Base-by-base conservation (phyloP, 2,329 filamentous ascomycete genomes). In the Xylaria sp. region DNA sequence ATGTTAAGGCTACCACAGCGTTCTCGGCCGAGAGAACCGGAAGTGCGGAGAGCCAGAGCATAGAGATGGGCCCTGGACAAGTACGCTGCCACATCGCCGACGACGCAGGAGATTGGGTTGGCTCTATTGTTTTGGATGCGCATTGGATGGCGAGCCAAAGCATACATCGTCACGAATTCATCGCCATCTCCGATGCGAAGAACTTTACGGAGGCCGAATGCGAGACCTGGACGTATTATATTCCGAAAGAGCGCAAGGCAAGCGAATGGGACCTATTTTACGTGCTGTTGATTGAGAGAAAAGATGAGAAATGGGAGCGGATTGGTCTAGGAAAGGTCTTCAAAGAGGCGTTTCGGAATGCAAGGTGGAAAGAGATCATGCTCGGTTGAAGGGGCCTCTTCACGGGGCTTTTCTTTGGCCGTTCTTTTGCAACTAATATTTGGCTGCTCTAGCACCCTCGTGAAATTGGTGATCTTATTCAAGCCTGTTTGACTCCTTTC, bases 111-210 rank as follows among this genome's bases (percentile, higher is more conserved):
- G 77, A 80, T 60, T 79, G 75, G 78, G 79, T 78, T 59, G 78
- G 78, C 0, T 70, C 77, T 2, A 75, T 80, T 8, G 59, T 78
- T 16, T 62, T 80, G 1, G 64, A 75, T 13, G 63, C 65, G 9
- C 23, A 66, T 6, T 76, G 74, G 74, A 55, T 73, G 3, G 60
- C 59, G 4, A 60, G 60, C 9, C 23, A 61, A n/a, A 58, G 64
- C 18, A 66, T 68, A 1, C 51, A 37, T 40, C 50, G 4, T 47
- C 44, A 50, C 69, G 65, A 35, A 53, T 67, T 67, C 63, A 75
- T 80, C 40, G 78, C 80, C 5, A 72, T 81, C 12, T 79, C 77
- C 0, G 77, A 81, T 2, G 78, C 79, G 3, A 79, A 79, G 63
- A 58, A 60, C 0, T 80, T 82, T 62, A 75, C 77, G 3, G 35